Percentiles rank a stretch among this genome's conserved stretches.
phyloP scores from a whole-genome alignment of 2,329 filamentous ascomycete genomes.

The Coleophoma cylindrospora region DNA sequence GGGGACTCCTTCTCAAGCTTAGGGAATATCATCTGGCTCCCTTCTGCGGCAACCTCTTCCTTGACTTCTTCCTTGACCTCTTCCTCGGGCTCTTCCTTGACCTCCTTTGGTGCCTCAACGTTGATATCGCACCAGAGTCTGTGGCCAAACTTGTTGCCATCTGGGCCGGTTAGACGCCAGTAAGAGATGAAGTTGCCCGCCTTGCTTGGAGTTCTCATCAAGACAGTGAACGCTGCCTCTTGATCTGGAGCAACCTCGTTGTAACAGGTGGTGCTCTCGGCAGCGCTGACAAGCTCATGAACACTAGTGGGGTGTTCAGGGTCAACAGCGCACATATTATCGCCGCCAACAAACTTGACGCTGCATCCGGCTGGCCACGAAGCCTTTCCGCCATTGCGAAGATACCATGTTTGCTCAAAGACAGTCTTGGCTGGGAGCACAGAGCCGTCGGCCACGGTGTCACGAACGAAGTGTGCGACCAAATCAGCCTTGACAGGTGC shows the following conservation, averaged over 20 bases:
- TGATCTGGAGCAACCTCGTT: conserved; percentile 67
- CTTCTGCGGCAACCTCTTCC: conserved; percentile 28
- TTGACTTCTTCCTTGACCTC: conserved; percentile 27
- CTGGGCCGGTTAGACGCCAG: conserved; percentile 84
- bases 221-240: conserved; percentile 74
- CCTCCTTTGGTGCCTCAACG: conserved; percentile 41
- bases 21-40: conserved; percentile 90
- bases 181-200: conserved; percentile 84
- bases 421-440: conserved; percentile 62
- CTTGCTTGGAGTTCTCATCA: conserved; percentile 74
- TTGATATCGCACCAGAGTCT: conserved; percentile 92
- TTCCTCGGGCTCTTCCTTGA: conserved; percentile 26
- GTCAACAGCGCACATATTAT: conserved; percentile 93
- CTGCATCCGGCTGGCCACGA: conserved; percentile 87
- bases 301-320: conserved; percentile 74
- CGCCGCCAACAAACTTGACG: conserved; percentile 87
- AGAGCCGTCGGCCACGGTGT: conserved; percentile 76
- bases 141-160: conserved; percentile 82
- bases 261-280: conserved; percentile 75
- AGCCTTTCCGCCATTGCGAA: conserved; percentile 75
- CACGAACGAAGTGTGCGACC: conserved; percentile 69
- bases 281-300: conserved; percentile 69
- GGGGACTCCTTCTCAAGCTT: conserved; percentile 94
- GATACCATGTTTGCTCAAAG: conserved; percentile 88
- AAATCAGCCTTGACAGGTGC: conserved; percentile 30